Evolutionary conservation across 176 grass and related monocot species (phyloP).

Genomic region (Eleusine indica): DNA sequence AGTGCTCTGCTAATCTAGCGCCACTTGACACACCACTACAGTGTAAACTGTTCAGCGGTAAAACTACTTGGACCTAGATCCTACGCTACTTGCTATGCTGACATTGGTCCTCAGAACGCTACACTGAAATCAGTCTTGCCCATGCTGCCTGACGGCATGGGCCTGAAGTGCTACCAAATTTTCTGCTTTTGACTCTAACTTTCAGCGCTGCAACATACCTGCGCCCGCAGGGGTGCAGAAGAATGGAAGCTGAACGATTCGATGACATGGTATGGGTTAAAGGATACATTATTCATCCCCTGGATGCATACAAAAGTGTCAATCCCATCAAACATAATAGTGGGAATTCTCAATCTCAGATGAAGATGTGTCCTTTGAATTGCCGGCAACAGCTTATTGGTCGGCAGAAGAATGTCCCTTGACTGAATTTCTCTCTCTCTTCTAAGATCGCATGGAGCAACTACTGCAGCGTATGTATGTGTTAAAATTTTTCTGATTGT

Average conservation of each 20-base stretch:
- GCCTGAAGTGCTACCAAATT: constrained; percentile 42
- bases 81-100: background rate
- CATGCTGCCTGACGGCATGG: constrained; percentile 55
- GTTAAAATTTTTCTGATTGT: background rate
- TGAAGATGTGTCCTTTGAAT: constrained; percentile 50
- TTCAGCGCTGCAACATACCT: constrained; percentile 54
- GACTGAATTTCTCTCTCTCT: background rate
- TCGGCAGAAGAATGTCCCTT: constrained; percentile 50
- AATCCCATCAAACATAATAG: constrained; percentile 35
- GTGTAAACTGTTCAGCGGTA: background rate
- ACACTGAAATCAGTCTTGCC: constrained; percentile 41
- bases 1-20: background rate
- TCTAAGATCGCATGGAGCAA: background rate
- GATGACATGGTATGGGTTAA: constrained; percentile 24
- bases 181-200: constrained; percentile 52
- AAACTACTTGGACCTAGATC: background rate
- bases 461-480: background rate
- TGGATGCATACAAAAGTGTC: constrained; percentile 40
- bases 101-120: constrained; percentile 26
- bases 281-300: constrained; percentile 31
- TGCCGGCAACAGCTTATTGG: constrained; percentile 33
- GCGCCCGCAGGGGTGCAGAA: constrained; percentile 42
- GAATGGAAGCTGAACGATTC: constrained; percentile 60
- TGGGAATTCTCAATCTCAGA: constrained; percentile 24
- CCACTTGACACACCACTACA: background rate